Evolutionary conservation across 78 protist genomes (phyloP).

Genomic region (Monocercomonoides exilis): DNA sequence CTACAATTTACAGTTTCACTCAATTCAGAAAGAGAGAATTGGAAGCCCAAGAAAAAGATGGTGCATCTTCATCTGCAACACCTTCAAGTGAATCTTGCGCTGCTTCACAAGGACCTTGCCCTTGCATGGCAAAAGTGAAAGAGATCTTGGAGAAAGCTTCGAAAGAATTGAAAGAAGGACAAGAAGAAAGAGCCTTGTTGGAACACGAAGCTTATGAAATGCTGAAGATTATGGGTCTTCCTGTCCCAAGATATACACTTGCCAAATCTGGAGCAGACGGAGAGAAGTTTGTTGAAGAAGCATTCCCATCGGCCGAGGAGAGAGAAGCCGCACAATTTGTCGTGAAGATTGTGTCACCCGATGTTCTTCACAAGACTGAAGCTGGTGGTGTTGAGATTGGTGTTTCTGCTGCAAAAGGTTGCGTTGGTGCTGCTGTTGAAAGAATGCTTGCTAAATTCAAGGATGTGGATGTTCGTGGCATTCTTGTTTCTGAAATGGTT

Average conservation of each 20-base stretch:
- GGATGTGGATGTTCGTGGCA: conserved; percentile 16
- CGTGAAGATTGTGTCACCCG: conserved; percentile 31
- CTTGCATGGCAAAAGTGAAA: background rate
- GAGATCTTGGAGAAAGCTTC: conserved; percentile 9
- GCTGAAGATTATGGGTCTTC: background rate
- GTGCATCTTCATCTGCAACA: too few relatives aligned
- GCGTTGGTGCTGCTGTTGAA: background rate
- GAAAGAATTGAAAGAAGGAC: conserved; percentile 4
- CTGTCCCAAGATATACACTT: background rate
- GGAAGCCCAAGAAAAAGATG: background rate
- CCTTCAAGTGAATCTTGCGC: too few relatives aligned
- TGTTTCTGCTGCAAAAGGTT: conserved; percentile 2
- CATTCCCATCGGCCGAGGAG: background rate
- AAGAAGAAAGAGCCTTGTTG: background rate
- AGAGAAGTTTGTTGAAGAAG: conserved; percentile 3
- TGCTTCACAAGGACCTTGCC: background rate
- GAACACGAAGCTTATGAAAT: conserved; percentile 26
- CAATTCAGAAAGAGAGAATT: background rate
- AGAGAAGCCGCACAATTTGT: conserved; percentile 22
- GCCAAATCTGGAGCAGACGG: background rate
- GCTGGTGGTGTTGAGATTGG: conserved; percentile 24
- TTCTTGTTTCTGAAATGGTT: background rate
- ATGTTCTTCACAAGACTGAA: conserved; percentile 27
- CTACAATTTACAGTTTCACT: background rate
- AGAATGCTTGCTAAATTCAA: background rate